Percentiles rank a stretch among this genome's conserved stretches.
Conservation (phyloP, 192 early-diverging fungal genomes). For the Cladochytrium replicatum region DNA sequence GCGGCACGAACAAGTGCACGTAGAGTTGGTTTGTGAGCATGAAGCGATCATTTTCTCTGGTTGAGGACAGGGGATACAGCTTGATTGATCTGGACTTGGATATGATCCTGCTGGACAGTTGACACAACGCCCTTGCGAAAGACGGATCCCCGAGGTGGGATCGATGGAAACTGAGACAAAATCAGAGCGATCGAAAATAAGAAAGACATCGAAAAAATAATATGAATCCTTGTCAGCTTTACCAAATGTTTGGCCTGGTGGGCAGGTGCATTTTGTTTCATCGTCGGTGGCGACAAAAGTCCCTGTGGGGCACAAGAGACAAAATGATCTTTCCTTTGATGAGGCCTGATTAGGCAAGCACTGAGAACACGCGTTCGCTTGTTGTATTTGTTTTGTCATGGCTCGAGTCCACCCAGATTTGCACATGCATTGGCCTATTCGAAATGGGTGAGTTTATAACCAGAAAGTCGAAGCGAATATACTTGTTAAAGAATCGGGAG, state of each 20-base stretch:
- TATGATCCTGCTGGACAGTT: slow-evolving; percentile 18
- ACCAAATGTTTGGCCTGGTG: slow-evolving; percentile 12
- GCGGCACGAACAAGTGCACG: slow-evolving; percentile 31
- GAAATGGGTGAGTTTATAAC: too few species aligned
- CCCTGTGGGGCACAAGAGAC: slow-evolving; percentile 10
- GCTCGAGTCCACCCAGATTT: too few species aligned
- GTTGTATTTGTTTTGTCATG: too few species aligned
- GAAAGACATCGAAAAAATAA: neutral
- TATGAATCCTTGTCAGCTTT: too few species aligned
- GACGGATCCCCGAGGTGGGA: neutral
- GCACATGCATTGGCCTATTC: too few species aligned
- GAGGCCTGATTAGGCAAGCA: neutral
- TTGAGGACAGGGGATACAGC: slow-evolving; percentile 26
- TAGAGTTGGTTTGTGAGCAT: neutral
- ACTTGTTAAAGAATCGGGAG: too few species aligned
- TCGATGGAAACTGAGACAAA: slow-evolving; percentile 17
- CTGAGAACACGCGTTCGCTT: too few species aligned
- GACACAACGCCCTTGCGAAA: slow-evolving; percentile 14
- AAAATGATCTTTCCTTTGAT: slow-evolving; percentile 13
- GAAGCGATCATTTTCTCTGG: slow-evolving; percentile 17
- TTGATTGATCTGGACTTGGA: slow-evolving; percentile 18
- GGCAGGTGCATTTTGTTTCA: slow-evolving; percentile 2
- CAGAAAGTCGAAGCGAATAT: too few species aligned
- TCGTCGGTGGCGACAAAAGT: neutral
- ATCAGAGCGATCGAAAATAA: neutral